Evolutionary conservation across 169 alveolate species (phyloP), one percentile per base, ranked within the genome.

Genomic region (Cryptosporidium andersoni): DNA sequence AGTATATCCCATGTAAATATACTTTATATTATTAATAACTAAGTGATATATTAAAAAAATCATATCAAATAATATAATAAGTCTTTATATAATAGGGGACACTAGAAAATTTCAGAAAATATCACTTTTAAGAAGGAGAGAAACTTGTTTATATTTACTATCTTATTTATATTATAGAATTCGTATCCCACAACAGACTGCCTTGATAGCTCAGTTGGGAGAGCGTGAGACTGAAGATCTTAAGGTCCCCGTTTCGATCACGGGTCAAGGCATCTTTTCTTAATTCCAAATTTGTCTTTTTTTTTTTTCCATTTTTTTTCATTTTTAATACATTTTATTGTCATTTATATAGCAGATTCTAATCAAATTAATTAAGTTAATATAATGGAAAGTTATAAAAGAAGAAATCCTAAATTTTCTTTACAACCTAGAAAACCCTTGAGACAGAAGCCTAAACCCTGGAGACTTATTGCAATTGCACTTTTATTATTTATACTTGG

Each of bases 161-260:
- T 9, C 8, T 9, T 49, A 49, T 49, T 49, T 9, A 49, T 49
- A 9, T 9, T 49, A 49, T 49, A 49, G 55, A 45, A 64, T 14
- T 1, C 16, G 58, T 1, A 2, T 11, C 3, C 34, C 51, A 45
- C 37, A 34, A 7, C 81, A 52, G 85, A 16, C 40, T n/a, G 96
- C 96, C 96, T 94, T 91, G 96, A 89, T 96, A 96, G 99, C 99
- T 96, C 99, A 96, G 98, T 95, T 95, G 99, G 99, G 98, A 96
- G 99, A 96, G 99, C 99, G 98, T 95, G 94, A 96, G 99, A 96
- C 98, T 96, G 99, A 96, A 96, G 99, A 94, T 96, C 99, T 96
- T 93, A 95, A 95, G 98, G 99, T 95, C 99, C 97, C 97, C 93
- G 99, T 98, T 95, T 96, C 99, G 97, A 96, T 95, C 98, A 98